phyloP scores from a whole-genome alignment of 1,284 basidiomycete species.

The Cutaneotrichosporon mucoides region DNA sequence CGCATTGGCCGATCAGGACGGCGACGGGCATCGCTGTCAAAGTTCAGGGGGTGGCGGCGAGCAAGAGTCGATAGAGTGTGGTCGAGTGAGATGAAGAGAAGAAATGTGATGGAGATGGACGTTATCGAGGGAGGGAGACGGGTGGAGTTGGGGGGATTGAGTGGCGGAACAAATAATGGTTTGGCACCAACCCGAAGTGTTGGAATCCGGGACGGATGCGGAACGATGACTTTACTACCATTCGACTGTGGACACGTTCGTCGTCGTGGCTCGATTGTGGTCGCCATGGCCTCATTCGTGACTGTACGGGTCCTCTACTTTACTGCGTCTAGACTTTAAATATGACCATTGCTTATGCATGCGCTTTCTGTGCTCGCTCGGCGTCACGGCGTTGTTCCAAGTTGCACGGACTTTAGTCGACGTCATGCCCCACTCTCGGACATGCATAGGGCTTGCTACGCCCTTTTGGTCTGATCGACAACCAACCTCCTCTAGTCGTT shows the following conservation, averaged over 20 bases:
- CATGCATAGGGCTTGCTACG: too few relatives aligned
- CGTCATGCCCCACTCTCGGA: too few relatives aligned
- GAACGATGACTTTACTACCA: background rate
- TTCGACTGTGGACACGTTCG: background rate
- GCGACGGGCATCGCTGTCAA: conserved; percentile 41
- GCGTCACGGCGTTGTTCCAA: too few relatives aligned
- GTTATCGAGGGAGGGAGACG: background rate
- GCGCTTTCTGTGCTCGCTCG: too few relatives aligned
- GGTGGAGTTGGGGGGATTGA: background rate
- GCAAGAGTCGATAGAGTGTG: background rate
- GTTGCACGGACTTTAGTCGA: too few relatives aligned
- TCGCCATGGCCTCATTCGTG: too few relatives aligned
- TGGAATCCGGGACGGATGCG: too few relatives aligned
- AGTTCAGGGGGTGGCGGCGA: background rate
- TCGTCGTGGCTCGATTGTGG: background rate
- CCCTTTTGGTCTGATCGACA: too few relatives aligned
- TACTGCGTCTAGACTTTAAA: too few relatives aligned
- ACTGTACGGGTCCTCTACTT: too few relatives aligned
- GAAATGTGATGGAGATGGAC: background rate
- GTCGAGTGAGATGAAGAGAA: background rate
- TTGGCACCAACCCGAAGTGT: background rate
- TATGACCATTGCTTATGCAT: too few relatives aligned
- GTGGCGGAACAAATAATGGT: background rate
- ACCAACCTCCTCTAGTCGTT: too few relatives aligned
- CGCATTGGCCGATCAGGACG: conserved; percentile 59